phyloP scores from a whole-genome alignment of 176 grass and related monocot species.

The Cenchrus purpureus region DNA sequence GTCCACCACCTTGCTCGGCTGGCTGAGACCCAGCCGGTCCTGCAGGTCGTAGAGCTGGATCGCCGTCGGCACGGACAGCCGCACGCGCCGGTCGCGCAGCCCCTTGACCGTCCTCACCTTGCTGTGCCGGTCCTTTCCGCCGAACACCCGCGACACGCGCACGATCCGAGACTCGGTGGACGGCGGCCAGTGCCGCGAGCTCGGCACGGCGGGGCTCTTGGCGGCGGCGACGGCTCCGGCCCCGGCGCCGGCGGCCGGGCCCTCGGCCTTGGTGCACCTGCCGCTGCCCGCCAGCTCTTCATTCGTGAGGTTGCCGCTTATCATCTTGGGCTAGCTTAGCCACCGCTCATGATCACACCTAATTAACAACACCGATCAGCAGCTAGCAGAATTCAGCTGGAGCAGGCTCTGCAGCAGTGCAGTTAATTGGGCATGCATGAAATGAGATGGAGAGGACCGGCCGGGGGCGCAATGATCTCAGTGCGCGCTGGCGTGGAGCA shows the following conservation, averaged over 20 bases:
- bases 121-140: constrained; percentile 95
- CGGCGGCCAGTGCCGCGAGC: constrained; percentile 61
- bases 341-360: constrained; percentile 48
- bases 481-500: not conserved
- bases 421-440: constrained; percentile 46
- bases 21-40: constrained; percentile 84
- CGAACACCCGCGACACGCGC: constrained; percentile 84
- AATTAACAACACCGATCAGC: not conserved
- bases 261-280: constrained; percentile 36
- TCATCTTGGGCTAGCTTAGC: constrained; percentile 35
- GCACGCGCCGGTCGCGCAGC: constrained; percentile 79
- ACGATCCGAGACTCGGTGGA: constrained; percentile 88
- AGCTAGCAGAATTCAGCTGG: not conserved
- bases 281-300: constrained; percentile 36
- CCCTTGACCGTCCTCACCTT: constrained; percentile 92
- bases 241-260: not conserved
- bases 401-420: not conserved
- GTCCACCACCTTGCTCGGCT: constrained; percentile 98
- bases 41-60: constrained; percentile 99
- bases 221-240: not conserved
- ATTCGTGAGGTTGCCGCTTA: constrained; percentile 34
- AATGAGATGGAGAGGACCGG: constrained; percentile 37
- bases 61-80: constrained; percentile 88
- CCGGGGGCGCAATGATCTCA: constrained; percentile 4
- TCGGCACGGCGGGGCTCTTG: constrained; percentile 23